These are phyloP conservation scores for Geotrichum phurueaensis DNA, from an alignment of 1,139 yeast genomes.

Conservation along the genomic window DNA sequence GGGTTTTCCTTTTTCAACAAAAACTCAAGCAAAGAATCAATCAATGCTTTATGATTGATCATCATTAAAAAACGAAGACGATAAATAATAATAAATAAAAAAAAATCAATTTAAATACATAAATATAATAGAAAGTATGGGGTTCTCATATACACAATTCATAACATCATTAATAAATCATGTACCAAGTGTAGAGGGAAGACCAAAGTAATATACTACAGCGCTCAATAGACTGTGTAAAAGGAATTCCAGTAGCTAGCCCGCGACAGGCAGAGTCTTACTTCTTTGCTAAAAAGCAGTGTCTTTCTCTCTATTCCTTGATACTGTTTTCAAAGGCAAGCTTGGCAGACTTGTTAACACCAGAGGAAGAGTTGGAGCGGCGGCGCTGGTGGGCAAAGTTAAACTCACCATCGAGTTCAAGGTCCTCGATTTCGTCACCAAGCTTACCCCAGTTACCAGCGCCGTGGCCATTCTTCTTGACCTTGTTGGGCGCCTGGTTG, in stretches of 20 bases:
- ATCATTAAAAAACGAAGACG: too few species aligned
- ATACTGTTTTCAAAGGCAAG: background rate
- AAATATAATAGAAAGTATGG: background rate
- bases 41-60: background rate
- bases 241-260: background rate
- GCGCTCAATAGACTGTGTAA: background rate
- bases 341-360: conserved; percentile 24
- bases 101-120: background rate
- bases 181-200: background rate
- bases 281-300: background rate
- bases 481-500: conserved; percentile 64
- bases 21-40: background rate
- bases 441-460: conserved; percentile 45
- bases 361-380: conserved; percentile 45
- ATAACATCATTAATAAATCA: background rate
- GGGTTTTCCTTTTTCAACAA: background rate
- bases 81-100: too few species aligned
- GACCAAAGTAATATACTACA: background rate
- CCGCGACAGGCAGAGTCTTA: background rate
- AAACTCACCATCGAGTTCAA: conserved; percentile 36
- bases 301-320: background rate
- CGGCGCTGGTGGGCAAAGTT: conserved; percentile 38
- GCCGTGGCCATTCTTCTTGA: conserved; percentile 84
- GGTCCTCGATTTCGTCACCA: conserved; percentile 39
- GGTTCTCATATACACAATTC: background rate